phyloP scores from a whole-genome alignment of 768 basidiomycete species.

The Cyclocybe cylindracea region DNA sequence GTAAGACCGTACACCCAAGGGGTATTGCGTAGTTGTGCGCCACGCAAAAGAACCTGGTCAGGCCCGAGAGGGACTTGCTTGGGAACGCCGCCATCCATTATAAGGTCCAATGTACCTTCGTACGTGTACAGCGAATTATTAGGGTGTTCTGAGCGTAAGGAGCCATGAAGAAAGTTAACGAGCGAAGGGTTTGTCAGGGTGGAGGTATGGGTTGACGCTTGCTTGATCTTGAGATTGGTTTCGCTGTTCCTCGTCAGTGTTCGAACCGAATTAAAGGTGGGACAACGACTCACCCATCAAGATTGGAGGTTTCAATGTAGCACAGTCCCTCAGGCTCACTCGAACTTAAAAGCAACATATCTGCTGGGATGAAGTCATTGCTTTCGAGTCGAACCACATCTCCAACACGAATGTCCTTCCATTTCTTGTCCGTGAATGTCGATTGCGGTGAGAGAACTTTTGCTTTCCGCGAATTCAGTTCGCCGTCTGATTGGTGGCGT shows the following conservation, averaged over 20 bases:
- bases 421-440: constrained; percentile 74
- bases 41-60: constrained; percentile 91
- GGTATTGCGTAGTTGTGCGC: constrained; percentile 95
- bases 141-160: constrained; percentile 92
- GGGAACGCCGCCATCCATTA: constrained; percentile 56
- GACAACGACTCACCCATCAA: constrained; percentile 75
- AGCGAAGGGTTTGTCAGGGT: constrained; percentile 75
- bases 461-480: constrained; percentile 82
- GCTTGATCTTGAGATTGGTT: constrained; percentile 99
- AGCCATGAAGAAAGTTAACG: constrained; percentile 74
- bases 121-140: constrained; percentile 98
- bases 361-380: constrained; percentile 95
- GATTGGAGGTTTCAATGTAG: constrained; percentile 96
- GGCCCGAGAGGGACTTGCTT: constrained; percentile 91
- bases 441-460: constrained; percentile 70
- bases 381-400: constrained; percentile 90
- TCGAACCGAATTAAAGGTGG: neutral
- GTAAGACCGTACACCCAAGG: constrained; percentile 94
- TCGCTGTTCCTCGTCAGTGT: constrained; percentile 51
- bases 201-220: constrained; percentile 83
- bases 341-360: constrained; percentile 82
- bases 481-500: constrained; percentile 93
- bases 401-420: constrained; percentile 89
- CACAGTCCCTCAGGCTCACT: constrained; percentile 97
- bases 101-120: constrained; percentile 76